Evolutionary conservation across 306 rosid genomes (phyloP).

Genomic region (Quercus agrifolia): DNA sequence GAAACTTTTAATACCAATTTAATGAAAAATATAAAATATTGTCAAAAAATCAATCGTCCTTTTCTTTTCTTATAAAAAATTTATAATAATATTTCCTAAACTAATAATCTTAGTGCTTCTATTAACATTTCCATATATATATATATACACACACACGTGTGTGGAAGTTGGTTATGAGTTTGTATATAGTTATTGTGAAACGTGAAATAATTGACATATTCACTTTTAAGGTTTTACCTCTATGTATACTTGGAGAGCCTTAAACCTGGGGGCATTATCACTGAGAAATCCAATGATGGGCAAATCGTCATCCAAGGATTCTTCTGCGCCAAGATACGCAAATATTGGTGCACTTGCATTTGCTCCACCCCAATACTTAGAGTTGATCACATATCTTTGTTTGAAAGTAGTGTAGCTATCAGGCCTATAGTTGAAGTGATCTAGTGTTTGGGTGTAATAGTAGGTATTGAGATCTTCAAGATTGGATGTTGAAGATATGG

Average conservation of each 20-base stretch:
- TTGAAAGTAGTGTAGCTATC: conserved; percentile 57
- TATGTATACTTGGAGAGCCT: conserved; percentile 58
- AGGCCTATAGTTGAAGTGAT: conserved; percentile 57
- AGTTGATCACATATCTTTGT: conserved; percentile 63
- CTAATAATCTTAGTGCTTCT: too few species aligned
- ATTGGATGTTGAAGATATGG: neutral
- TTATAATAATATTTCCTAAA: too few species aligned
- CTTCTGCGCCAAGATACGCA: conserved; percentile 63
- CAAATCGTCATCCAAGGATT: conserved; percentile 34
- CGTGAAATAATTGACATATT: neutral
- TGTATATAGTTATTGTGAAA: too few species aligned
- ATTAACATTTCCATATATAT: too few species aligned
- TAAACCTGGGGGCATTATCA: conserved; percentile 56
- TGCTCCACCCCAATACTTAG: conserved; percentile 65
- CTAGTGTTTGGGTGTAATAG: conserved; percentile 45
- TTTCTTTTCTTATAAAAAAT: too few species aligned
- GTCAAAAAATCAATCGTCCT: too few species aligned
- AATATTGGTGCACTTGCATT: conserved; percentile 60
- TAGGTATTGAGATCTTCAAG: conserved; percentile 19
- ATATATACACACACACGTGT: too few species aligned
- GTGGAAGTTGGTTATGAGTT: too few species aligned
- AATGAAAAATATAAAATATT: too few species aligned
- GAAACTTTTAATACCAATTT: too few species aligned
- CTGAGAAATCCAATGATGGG: conserved; percentile 39
- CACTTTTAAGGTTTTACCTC: conserved; percentile 44